Evolutionary conservation across 2,329 filamentous ascomycete species (phyloP).

Genomic region (Clarireedia homoeocarpa): DNA sequence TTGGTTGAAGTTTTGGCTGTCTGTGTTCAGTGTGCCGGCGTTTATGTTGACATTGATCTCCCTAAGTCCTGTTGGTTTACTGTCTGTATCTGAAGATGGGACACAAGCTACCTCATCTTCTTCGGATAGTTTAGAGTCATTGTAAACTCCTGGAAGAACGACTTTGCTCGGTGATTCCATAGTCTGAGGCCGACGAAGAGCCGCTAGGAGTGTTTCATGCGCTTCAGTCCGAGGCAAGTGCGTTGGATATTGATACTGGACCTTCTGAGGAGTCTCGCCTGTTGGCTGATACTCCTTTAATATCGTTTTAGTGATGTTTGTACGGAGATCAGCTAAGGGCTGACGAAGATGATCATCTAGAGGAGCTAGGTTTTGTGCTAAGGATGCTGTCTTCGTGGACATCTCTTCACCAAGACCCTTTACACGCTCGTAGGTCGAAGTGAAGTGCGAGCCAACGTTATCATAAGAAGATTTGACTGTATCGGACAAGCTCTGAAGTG

Average conservation of each 20-base stretch:
- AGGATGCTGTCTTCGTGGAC: constrained; percentile 47
- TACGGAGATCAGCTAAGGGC: constrained; percentile 64
- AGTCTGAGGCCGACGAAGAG: constrained; percentile 32
- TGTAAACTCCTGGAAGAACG: constrained; percentile 28
- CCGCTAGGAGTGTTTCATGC: constrained; percentile 49
- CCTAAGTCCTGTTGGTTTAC: constrained; percentile 34
- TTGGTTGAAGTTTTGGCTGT: constrained; percentile 10
- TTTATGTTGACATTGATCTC: constrained; percentile 41
- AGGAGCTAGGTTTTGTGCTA: constrained; percentile 54
- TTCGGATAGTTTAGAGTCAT: constrained; percentile 17
- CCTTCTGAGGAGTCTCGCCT: constrained; percentile 77
- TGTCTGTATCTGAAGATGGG: constrained; percentile 13
- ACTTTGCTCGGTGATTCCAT: constrained; percentile 26
- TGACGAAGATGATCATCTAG: constrained; percentile 55
- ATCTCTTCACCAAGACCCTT: constrained; percentile 62
- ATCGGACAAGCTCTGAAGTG: constrained; percentile 55
- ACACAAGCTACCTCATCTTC: constrained; percentile 13
- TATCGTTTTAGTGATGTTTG: constrained; percentile 53
- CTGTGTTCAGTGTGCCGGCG: constrained; percentile 29
- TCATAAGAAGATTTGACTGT: constrained; percentile 67
- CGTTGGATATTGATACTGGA: constrained; percentile 72
- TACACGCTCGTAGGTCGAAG: constrained; percentile 59
- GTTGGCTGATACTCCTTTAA: constrained; percentile 79
- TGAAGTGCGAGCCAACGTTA: constrained; percentile 63
- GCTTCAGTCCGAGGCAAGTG: constrained; percentile 67